phyloP scores from a whole-genome alignment of 1,284 basidiomycete species.

The Cryptococcus jaspeensis region DNA sequence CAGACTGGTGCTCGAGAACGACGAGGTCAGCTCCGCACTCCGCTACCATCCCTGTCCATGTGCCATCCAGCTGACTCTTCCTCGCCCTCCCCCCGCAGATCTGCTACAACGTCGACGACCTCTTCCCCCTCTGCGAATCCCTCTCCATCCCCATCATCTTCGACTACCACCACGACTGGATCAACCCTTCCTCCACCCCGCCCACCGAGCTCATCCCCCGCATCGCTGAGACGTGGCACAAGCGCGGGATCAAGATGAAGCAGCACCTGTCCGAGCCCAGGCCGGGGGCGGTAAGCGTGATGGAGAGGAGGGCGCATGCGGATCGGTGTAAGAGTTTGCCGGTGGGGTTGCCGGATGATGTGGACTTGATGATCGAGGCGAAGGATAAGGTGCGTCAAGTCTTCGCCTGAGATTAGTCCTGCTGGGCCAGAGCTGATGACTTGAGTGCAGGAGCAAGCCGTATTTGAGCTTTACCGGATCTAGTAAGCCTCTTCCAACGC shows the following conservation, averaged over 20 bases:
- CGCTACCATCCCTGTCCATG: background rate
- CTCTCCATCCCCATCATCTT: constrained; percentile 66
- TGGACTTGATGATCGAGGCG: constrained; percentile 81
- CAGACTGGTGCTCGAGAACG: constrained; percentile 84
- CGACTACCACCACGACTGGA: constrained; percentile 66
- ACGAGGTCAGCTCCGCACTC: constrained; percentile 61
- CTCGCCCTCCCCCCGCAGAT: constrained; percentile 61
- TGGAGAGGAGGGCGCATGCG: constrained; percentile 81
- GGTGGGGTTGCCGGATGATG: constrained; percentile 60
- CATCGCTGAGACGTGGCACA: constrained; percentile 72
- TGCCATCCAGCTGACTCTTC: background rate
- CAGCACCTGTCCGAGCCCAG: constrained; percentile 83
- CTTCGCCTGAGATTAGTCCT: background rate
- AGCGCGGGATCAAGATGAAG: constrained; percentile 74
- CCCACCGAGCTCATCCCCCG: constrained; percentile 53
- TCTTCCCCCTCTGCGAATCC: constrained; percentile 77
- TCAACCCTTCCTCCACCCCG: constrained; percentile 54
- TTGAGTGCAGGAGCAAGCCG: constrained; percentile 87
- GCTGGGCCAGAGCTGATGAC: constrained; percentile 52
- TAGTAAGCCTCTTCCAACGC: constrained; percentile 53
- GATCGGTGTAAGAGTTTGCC: constrained; percentile 54
- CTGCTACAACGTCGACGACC: constrained; percentile 82
- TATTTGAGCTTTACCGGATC: constrained; percentile 76
- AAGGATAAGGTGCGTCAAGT: constrained; percentile 28
- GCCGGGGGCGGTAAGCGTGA: constrained; percentile 69